phyloP scores from a whole-genome alignment of 108 stramenopile genomes.

The Conticribra guillardii region DNA sequence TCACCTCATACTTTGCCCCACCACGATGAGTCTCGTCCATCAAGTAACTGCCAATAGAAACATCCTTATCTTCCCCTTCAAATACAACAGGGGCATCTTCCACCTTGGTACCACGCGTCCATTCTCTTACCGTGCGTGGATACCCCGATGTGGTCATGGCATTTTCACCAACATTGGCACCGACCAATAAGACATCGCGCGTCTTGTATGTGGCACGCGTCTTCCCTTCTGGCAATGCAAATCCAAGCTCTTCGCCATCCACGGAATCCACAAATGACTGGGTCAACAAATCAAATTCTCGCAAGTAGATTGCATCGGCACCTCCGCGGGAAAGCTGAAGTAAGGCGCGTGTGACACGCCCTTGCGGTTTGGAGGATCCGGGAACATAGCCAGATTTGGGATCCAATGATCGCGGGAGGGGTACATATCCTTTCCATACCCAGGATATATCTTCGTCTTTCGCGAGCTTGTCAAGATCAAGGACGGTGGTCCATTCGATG shows the following conservation, averaged over 20 bases:
- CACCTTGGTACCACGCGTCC: constrained; percentile 87
- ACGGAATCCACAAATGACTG: constrained; percentile 72
- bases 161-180: constrained; percentile 63
- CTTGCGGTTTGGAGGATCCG: constrained; percentile 15
- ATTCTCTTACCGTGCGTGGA: constrained; percentile 86
- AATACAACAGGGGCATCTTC: constrained; percentile 86
- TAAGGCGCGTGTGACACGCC: constrained; percentile 64
- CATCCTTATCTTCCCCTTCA: constrained; percentile 89
- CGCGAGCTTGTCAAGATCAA: constrained; percentile 88
- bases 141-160: constrained; percentile 88
- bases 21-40: constrained; percentile 70
- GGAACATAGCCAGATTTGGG: constrained; percentile 41
- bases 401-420: constrained; percentile 66
- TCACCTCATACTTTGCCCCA: constrained; percentile 74
- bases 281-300: constrained; percentile 87
- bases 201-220: constrained; percentile 53
- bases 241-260: constrained; percentile 46
- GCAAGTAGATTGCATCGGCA: constrained; percentile 84
- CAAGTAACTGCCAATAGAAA: constrained; percentile 74
- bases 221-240: constrained; percentile 84
- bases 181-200: constrained; percentile 63
- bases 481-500: constrained; percentile 76
- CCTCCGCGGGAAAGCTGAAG: constrained; percentile 85
- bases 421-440: constrained; percentile 86
- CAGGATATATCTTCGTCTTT: constrained; percentile 74